Base-by-base conservation (phyloP, 768 basidiomycete species). In the Suillus subluteus region DNA sequence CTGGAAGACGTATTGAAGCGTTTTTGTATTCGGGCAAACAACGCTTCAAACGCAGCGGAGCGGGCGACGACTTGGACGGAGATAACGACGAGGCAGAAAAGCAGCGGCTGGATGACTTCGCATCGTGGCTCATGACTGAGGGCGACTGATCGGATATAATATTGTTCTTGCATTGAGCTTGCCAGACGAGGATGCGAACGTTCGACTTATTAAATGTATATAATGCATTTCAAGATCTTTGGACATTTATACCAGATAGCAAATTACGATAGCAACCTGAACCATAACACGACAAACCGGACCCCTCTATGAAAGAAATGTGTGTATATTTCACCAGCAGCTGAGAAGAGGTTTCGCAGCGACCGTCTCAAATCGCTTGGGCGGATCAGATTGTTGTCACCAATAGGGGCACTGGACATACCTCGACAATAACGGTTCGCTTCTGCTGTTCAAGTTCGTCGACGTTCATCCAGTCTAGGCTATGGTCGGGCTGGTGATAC, bases 81-180 rank as follows among this genome's bases (percentile, higher is more conserved):
- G 88, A 86, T 26, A 88, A 85, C 3, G 91, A 87, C 5, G 92
- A 90, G 62, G 89, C 85, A 50, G 94, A 98, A 76, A 90, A 91
- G 83, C 86, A 87, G 74, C 88, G 96, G 56, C 77, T 98, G 73
- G 96, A 97, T 63, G 86, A 89, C 76, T 98, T 97, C 74, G 93
- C 94, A 0, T 79, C 88, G 46, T 97, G 95, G 95, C 81, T 98
- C 56, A 84, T 95, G 79, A 84, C 86, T 11, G 92, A 95, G 78
- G 92, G 88, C 43, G 91, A 94, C 70, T 91, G 71, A 74, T 30
- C 21, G 58, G 16, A 41, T 59, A 23, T 59, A 41, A 21, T 30
- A 26, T 59, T 35, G 7, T 23, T 9, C 37, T 38, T 38, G 56
- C 56, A 41, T 26, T 11, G 26, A 30, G 40, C 40, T 59, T 59